Evolutionary conservation across 257 asterid genomes (phyloP), one percentile per base, ranked within the genome.

Genomic region (Fraxinus cuspidata): DNA sequence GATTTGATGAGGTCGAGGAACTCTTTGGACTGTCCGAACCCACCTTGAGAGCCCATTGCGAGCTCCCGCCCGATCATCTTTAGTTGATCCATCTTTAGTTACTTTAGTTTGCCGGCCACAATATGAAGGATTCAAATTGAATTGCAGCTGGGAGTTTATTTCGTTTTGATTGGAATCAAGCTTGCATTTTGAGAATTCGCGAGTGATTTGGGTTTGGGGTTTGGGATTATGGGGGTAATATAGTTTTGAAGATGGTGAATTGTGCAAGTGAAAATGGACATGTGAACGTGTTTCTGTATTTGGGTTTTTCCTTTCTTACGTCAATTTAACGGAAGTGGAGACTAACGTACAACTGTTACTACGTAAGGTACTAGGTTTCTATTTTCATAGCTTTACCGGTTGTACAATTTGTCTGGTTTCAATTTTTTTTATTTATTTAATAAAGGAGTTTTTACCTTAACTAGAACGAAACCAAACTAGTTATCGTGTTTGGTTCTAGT

Each of bases 41-140:
- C 97, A 29, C 92, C 97, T 84, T 89, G 99, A 84, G 98, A 91
- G 82, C 97, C 91, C 98, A 93, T 91, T 49, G 98, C 94, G 86
- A 93, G 97, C 97, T 93, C 99, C 83, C 99, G 87, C 11, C 98
- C 97, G 79, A 95, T 89, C 10, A 91, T 93, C 84, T 91, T 89
- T 67, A 93, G 87, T 84, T 95, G 98, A 92, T 95, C 99, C 99
- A 95, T 84, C 85, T 86, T 85, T 68, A 73, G 71, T 71, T 56
- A 32, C 76, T 64, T 71, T 15, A 15, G 73, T 47, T 47, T 47
- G 58, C 74, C n/a, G 32, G 35, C 58, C 63, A 71, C 15, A 10
- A 37, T 25, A 38, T 29, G 60, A 65, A 74, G 34, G 29, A 73
- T n/a, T 73, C 68, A 47, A 32, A 80, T 29, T 28, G 75, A 74